Conservation (phyloP, 2,329 filamentous ascomycete genomes). For the Cadophora gregata region DNA sequence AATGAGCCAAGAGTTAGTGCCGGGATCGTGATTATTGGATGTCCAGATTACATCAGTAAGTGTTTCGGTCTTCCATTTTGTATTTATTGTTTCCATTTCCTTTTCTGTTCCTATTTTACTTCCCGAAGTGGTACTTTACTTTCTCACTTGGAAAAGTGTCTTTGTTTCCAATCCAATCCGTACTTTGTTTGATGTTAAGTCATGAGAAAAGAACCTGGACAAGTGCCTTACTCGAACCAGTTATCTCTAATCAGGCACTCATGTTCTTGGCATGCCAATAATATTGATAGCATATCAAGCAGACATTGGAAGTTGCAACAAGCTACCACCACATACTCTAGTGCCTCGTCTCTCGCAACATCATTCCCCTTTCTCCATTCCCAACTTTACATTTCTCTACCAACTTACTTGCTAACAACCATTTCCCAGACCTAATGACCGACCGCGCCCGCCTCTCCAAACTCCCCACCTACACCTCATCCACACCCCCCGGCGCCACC, state of each 20-base stretch:
- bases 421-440: slow-evolving; percentile 62
- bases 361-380: neutral
- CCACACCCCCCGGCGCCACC: slow-evolving; percentile 54
- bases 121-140: no score
- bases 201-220: no score
- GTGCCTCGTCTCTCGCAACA: no score
- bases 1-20: slow-evolving; percentile 80
- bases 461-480: slow-evolving; percentile 62
- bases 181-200: no score
- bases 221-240: no score
- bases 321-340: no score
- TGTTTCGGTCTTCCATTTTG: slow-evolving; percentile 28
- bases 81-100: neutral
- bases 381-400: neutral
- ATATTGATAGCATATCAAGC: no score
- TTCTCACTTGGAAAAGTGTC: no score
- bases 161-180: neutral
- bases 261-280: no score
- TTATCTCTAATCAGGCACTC: no score
- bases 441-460: slow-evolving; percentile 78
- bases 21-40: slow-evolving; percentile 83
- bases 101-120: no score
- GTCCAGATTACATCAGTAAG: slow-evolving; percentile 81
- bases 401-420: slow-evolving; percentile 19
- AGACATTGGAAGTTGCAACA: no score